Base-by-base conservation (phyloP, 2,329 filamentous ascomycete genomes). In the Diaporthe ampelina region DNA sequence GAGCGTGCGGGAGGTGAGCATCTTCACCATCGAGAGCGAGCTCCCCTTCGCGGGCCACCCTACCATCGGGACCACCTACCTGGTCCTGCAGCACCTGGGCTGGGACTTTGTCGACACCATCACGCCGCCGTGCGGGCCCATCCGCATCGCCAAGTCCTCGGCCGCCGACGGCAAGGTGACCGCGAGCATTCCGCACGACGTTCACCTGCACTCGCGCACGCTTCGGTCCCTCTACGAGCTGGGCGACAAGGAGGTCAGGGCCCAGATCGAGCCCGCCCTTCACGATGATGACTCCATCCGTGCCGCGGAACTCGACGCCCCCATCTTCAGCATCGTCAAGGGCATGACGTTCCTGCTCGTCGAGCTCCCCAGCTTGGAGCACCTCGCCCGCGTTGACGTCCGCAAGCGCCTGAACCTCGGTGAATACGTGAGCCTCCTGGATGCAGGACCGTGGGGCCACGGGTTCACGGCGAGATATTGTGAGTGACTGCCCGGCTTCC, bases 311-410 rank as follows among this genome's bases (percentile, higher is more conserved):
- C 77, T 84, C 43, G 75, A 77, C 15, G 85, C 87, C 11, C 87
- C 88, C 19, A 79, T 90, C 24, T 87, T 91, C 73, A 91, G 89
- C 76, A 90, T 95, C 59, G 93, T 95, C 48, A 90, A 90, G 58
- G 94, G 94, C 63, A 93, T 95, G 91, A 90, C 90, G 0, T 95
- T 95, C 81, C 82, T 91, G n/a, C 87, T 94, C 43, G 85, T 93
- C 19, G 84, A 89, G 77, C 85, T 97, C 29, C 85, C 89, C 0
- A 87, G 86, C 71, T 82, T 94, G 13, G 90, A 91, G 40, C 86
- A 88, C 10, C 85, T 96, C 24, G 86, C 83, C 7, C 78, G 82
- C 17, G 83, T 86, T 4, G 77, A 82, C 40, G 77, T 65, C 59
- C 70, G 77, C 4, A 78, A 81, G 45, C 77, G 78, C 40, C 79